phyloP scores from a whole-genome alignment of 2,329 filamentous ascomycete genomes.

The Neurospora sp. region DNA sequence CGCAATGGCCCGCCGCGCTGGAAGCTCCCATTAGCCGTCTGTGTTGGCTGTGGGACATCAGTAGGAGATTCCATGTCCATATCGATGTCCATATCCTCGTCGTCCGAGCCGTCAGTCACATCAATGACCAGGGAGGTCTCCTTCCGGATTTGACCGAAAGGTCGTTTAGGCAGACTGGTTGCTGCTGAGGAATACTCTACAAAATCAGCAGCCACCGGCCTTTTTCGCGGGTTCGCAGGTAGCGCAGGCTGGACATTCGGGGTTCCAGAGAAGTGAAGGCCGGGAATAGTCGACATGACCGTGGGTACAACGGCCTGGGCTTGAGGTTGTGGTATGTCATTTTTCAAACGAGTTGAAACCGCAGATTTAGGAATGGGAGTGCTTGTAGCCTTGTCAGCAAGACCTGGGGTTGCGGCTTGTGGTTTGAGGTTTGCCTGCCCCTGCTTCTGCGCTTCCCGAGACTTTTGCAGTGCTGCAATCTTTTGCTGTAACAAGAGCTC shows the following conservation, averaged over 20 bases:
- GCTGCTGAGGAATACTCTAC: slow-evolving; percentile 40
- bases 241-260: slow-evolving; percentile 10
- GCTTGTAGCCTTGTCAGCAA: not conserved
- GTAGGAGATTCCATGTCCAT: slow-evolving; percentile 55
- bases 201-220: slow-evolving; percentile 57
- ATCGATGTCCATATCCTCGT: slow-evolving; percentile 57
- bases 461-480: slow-evolving; percentile 62
- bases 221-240: slow-evolving; percentile 25
- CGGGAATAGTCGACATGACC: slow-evolving; percentile 7
- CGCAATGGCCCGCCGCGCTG: slow-evolving; percentile 30
- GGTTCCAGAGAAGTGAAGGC: slow-evolving; percentile 8
- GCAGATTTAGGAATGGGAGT: not conserved
- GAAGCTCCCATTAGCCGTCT: slow-evolving; percentile 22
- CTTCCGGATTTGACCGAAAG: slow-evolving; percentile 48
- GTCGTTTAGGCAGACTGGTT: slow-evolving; percentile 40
- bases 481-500: slow-evolving; percentile 65
- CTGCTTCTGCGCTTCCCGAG: slow-evolving; percentile 34
- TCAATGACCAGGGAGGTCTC: slow-evolving; percentile 67
- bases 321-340: not conserved
- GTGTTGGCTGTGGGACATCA: slow-evolving; percentile 28
- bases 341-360: not conserved
- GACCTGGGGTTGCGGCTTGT: not conserved
- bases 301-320: slow-evolving; percentile 1
- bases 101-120: slow-evolving; percentile 61
- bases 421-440: slow-evolving; percentile 22